phyloP scores from a whole-genome alignment of 73 alveolate species.

The Vitrella brassicaformis region DNA sequence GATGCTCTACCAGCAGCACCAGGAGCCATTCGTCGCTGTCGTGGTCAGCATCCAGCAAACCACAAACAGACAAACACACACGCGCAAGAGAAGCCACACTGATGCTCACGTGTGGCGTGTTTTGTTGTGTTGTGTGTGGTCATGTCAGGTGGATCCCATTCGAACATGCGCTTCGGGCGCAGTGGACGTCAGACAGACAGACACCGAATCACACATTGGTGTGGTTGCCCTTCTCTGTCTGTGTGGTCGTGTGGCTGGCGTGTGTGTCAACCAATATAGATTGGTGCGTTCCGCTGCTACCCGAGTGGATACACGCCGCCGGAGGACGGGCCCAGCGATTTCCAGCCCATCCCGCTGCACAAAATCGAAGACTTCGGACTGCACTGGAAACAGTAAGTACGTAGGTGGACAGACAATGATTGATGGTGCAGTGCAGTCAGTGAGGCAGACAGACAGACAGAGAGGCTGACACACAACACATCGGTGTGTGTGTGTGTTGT shows the following conservation, averaged over 20 bases:
- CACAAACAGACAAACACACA: neutral
- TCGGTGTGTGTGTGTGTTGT: too few species aligned
- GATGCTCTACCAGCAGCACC: slow-evolving; percentile 57
- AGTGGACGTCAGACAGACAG: slow-evolving; percentile 57
- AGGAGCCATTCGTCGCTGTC: slow-evolving; percentile 77
- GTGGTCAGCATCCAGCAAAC: slow-evolving; percentile 20
- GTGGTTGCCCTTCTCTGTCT: too few species aligned
- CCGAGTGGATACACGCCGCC: slow-evolving; percentile 44
- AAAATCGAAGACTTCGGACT: slow-evolving; percentile 79
- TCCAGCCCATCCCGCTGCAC: slow-evolving; percentile 61
- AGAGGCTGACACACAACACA: too few species aligned
- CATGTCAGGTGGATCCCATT: slow-evolving; percentile 56
- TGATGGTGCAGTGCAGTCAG: too few species aligned
- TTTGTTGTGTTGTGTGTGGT: neutral
- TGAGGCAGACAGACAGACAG: too few species aligned
- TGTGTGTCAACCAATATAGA: too few species aligned
- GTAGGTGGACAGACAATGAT: too few species aligned
- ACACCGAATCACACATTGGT: too few species aligned
- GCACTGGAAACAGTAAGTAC: slow-evolving; percentile 68
- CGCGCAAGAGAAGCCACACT: neutral
- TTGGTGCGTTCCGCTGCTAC: slow-evolving; percentile 76
- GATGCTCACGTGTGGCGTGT: neutral
- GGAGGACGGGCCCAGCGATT: slow-evolving; percentile 8
- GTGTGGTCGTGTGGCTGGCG: too few species aligned
- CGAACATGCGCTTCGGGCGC: slow-evolving; percentile 68